Base-by-base conservation (phyloP, 106 monocot species). In the Apostasia ramifera region DNA sequence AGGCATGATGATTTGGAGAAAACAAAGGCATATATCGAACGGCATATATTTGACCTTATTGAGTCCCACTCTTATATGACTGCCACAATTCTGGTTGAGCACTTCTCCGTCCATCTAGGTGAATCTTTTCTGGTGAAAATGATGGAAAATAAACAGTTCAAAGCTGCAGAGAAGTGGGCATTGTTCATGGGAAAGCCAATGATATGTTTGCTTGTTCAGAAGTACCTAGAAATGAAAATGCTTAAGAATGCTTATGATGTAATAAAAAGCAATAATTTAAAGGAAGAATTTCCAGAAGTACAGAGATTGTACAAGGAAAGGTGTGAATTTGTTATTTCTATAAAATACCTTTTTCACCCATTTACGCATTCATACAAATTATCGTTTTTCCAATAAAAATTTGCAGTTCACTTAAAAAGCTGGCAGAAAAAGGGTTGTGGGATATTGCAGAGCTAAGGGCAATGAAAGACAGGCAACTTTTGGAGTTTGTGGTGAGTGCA, bases 341-440 rank as follows among this genome's bases (percentile, higher is more conserved):
- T 13, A 48, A 65, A 49, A 26, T 65, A 15, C 6, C 15, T 65
- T 65, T 65, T 4, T 65, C 37, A 37, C 48, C n/a, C 43, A 48
- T 65, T 65, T 15, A 37, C 10, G 14, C 48, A 9, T 47, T 65
- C 46, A 65, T 65, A 65, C 14, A 2, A 48, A 4, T 0, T 3
- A 48, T 37, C 43, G 47, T 65, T 65, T 65, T 15, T 43, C 26
- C 26, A 26, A 26, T 26, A 26, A 26, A 3, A 37, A 57, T 67
- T 50, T 81, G 66, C 75, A 92, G 97, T 71, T 80, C 73, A 65
- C 56, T 98, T 15, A 92, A 93, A 77, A 92, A 98, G 59, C 71
- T 98, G 67, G 92, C 92, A 67, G 89, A 90, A 64, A 92, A 93
- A 78, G 97, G 92, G n/a, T 89, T 82, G 61, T 98, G 97, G 97